Evolutionary conservation across 495 filamentous ascomycete genomes (phyloP), one percentile per base, ranked within the genome.

Genomic region (Platismatia glauca): DNA sequence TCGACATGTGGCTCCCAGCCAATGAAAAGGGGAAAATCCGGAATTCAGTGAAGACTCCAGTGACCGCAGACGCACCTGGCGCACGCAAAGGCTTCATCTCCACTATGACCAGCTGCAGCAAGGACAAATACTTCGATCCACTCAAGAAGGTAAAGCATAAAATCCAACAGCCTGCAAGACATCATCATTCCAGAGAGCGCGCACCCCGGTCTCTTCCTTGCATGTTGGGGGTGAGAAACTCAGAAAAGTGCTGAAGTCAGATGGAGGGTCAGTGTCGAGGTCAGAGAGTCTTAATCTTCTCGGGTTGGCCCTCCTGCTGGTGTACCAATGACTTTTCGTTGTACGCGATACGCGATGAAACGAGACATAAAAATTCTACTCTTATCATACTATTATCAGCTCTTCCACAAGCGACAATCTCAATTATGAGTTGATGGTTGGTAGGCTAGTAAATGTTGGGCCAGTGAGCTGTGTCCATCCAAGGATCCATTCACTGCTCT

Each of bases 301-400:
- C 16, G 29, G 50, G 15, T 53, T 52, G 29, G 43, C 31, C 20
- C 29, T 12, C 20, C 44, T 43, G 20, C 35, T n/a, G n/a, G n/a
- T n/a, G n/a, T n/a, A n/a, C n/a, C 50, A 16, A 16, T 52, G 59
- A 55, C 24, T 29, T 53, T 37, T 34, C 22, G 18, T 18, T 39
- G 55, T 57, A 62, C 7, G 24, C 60, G 60, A 56, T 29, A 62
- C 31, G 37, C 60, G 37, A 62, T 62, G 50, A 62, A 35, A 62
- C 38, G n/a, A 9, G 15, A 52, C 9, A 27, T 8, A 52, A 31
- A 52, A 33, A 7, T 18, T 20, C 15, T 18, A 22, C 2, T 3
- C 50, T 22, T 3, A 27, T 33, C 27, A 53, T 1, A 20, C 3
- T n/a, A 20, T 9, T n/a, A 20, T 53, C 13, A 20, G 29, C 4